Evolutionary conservation across 805 yeast species (phyloP).

Genomic region (Lipomyces sp.): DNA sequence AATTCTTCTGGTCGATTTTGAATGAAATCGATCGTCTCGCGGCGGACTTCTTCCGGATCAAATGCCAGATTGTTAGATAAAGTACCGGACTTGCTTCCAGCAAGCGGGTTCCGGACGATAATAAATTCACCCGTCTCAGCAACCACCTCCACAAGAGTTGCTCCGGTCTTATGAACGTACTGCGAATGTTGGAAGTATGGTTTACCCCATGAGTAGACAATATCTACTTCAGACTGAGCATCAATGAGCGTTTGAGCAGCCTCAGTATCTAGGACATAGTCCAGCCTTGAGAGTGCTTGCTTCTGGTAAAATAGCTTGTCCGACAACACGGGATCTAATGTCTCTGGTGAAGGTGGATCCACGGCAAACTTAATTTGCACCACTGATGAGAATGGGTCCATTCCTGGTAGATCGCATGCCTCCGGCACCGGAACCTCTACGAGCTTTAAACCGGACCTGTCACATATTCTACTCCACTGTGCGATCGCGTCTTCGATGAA

Average conservation of each 20-base stretch:
- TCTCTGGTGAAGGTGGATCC: slow-evolving; percentile 60
- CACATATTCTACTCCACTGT: slow-evolving; percentile 81
- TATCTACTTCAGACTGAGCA: slow-evolving; percentile 55
- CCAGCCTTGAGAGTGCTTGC: slow-evolving; percentile 67
- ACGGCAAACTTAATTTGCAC: slow-evolving; percentile 68
- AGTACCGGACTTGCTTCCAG: slow-evolving; percentile 16
- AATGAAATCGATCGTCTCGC: slow-evolving; percentile 32
- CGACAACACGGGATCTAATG: slow-evolving; percentile 19
- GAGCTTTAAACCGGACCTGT: slow-evolving; percentile 75
- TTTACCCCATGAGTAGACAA: slow-evolving; percentile 88
- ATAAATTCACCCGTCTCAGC: slow-evolving; percentile 35
- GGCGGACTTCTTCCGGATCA: slow-evolving; percentile 32
- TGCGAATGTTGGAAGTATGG: slow-evolving; percentile 84
- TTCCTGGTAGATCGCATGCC: slow-evolving; percentile 70
- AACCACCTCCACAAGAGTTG: slow-evolving; percentile 64
- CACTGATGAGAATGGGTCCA: slow-evolving; percentile 88
- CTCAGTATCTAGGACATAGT: slow-evolving; percentile 80
- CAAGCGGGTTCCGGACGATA: slow-evolving; percentile 33
- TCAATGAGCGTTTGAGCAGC: slow-evolving; percentile 54
- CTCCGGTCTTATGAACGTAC: slow-evolving; percentile 87
- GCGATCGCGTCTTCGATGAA: slow-evolving; percentile 77
- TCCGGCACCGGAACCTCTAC: slow-evolving; percentile 95
- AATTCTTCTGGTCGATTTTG: slow-evolving; percentile 25
- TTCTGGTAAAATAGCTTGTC: slow-evolving; percentile 75
- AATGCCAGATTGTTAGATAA: slow-evolving; percentile 4